These are phyloP conservation scores for Garcia nutans DNA, from an alignment of 345 rosid genomes.

Conservation along the genomic window DNA sequence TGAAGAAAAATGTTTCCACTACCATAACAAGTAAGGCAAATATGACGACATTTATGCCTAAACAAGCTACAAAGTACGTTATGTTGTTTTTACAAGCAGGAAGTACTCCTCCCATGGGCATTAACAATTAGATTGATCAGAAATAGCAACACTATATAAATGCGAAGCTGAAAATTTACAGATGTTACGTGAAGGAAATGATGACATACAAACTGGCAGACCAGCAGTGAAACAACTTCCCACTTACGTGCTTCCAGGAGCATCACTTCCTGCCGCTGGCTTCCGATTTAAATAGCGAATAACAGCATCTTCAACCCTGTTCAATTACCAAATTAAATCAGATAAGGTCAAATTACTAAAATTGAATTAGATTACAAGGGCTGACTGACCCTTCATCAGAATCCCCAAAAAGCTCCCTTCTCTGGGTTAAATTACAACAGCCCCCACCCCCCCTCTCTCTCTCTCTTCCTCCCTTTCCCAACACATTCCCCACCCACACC, in stretches of 20 bases:
- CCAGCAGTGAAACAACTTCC: constrained; percentile 7
- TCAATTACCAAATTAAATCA: constrained; percentile 3
- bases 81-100: constrained; percentile 25
- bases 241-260: constrained; percentile 71
- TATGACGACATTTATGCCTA: constrained; percentile 18
- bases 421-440: too few species aligned
- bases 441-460: too few species aligned
- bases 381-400: neutral
- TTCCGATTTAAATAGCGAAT: constrained; percentile 90
- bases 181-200: constrained; percentile 12
- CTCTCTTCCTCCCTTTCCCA: too few species aligned
- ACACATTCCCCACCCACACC: too few species aligned
- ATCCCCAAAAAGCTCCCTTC: neutral
- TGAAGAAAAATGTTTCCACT: neutral
- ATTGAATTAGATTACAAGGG: neutral
- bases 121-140: constrained; percentile 12
- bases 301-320: constrained; percentile 97
- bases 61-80: constrained; percentile 12
- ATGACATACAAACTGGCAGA: neutral
- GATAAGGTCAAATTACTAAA: neutral
- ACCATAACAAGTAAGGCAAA: constrained; percentile 14
- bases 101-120: constrained; percentile 4
- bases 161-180: constrained; percentile 23
- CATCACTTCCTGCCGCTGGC: constrained; percentile 84
- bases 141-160: constrained; percentile 13